Conservation (phyloP, 2,329 filamentous ascomycete genomes). For the Diaporthe velutina region DNA sequence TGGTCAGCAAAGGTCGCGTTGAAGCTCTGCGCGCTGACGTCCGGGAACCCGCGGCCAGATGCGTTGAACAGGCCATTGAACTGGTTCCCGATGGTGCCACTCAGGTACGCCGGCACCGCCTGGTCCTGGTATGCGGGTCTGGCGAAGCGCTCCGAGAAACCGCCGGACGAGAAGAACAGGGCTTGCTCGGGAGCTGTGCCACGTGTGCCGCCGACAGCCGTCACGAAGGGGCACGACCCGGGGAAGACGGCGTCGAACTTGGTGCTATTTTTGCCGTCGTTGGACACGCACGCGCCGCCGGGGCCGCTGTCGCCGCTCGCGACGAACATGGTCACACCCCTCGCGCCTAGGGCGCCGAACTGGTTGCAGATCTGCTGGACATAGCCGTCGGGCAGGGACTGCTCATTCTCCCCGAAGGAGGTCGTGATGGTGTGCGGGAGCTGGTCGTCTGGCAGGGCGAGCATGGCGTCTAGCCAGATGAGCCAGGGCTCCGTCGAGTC, state of each 20-base stretch:
- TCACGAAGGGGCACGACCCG: conserved; percentile 69
- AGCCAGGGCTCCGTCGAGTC: conserved; percentile 72
- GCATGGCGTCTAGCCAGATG: conserved; percentile 66
- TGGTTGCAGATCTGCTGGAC: conserved; percentile 64
- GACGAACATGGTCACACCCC: conserved; percentile 75
- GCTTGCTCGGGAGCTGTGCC: conserved; percentile 64
- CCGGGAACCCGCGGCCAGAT: conserved; percentile 35
- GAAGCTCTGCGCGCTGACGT: conserved; percentile 54
- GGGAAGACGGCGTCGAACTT: conserved; percentile 58
- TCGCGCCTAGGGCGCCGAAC: conserved; percentile 74
- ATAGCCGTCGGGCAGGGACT: conserved; percentile 71
- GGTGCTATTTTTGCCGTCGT: conserved; percentile 42
- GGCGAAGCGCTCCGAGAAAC: conserved; percentile 62
- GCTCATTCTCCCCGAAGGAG: conserved; percentile 78
- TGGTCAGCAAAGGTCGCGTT: conserved; percentile 38
- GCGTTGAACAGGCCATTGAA: conserved; percentile 50
- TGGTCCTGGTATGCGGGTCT: conserved; percentile 59
- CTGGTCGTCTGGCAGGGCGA: conserved; percentile 63
- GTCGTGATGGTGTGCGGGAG: conserved; percentile 75
- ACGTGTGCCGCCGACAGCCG: conserved; percentile 71
- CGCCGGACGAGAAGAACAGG: conserved; percentile 64
- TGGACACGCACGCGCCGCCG: conserved; percentile 45
- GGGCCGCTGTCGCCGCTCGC: conserved; percentile 69
- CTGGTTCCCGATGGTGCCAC: conserved; percentile 61
- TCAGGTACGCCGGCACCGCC: conserved; percentile 60